Evolutionary conservation across 2,329 filamentous ascomycete species (phyloP).

Genomic region (Penicillium corylophilum): DNA sequence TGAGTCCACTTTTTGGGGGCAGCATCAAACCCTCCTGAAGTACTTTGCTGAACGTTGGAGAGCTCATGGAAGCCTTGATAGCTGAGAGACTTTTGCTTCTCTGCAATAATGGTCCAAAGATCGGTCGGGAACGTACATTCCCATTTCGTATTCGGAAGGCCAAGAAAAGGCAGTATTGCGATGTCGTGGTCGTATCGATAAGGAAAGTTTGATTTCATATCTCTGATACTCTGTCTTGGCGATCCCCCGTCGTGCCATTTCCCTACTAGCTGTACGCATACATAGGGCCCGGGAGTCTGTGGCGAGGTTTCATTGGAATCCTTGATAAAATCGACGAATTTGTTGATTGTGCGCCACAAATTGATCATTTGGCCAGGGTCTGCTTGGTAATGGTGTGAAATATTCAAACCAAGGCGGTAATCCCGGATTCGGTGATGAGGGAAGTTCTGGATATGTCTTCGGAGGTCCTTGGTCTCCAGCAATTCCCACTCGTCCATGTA

Average conservation of each 20-base stretch:
- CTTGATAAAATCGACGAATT: not conserved
- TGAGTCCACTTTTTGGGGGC: not conserved
- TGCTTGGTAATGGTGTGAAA: not conserved
- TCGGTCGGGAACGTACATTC: not conserved
- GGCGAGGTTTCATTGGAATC: not conserved
- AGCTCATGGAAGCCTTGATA: not conserved
- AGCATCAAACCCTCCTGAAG: not conserved
- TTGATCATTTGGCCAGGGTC: not conserved
- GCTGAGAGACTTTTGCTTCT: not conserved
- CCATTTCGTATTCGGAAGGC: not conserved
- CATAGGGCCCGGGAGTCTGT: not conserved
- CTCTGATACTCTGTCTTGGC: not conserved
- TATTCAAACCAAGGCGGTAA: not conserved
- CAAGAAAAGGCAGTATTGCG: slow-evolving; percentile 3
- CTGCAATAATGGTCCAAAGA: not conserved
- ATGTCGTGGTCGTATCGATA: slow-evolving; percentile 5
- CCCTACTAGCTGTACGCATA: not conserved
- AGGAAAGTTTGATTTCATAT: not conserved
- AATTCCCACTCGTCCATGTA: not conserved
- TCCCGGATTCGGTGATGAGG: not conserved
- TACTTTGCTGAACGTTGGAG: not conserved
- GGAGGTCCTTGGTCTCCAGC: not conserved
- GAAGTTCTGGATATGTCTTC: not conserved
- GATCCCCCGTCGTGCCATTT: not conserved
- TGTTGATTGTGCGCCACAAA: not conserved